Percentiles rank a stretch among this genome's conserved stretches.
phyloP scores from a whole-genome alignment of 2,329 filamentous ascomycete species.

The Fusarium devonianum region DNA sequence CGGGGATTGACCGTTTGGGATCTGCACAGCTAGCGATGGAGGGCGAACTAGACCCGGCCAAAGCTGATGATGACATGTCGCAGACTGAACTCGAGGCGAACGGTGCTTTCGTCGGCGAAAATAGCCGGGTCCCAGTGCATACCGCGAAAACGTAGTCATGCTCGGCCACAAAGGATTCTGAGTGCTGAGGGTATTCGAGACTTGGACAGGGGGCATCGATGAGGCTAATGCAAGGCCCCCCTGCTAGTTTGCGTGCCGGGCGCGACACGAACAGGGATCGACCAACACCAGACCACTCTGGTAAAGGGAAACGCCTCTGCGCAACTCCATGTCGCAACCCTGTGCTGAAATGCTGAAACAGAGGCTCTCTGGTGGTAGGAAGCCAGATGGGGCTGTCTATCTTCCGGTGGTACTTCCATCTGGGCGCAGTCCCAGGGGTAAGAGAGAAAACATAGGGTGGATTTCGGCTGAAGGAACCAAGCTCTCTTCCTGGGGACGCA shows the following conservation, averaged over 20 bases:
- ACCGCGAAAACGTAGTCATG: constrained; percentile 9
- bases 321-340: constrained; percentile 4
- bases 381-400: constrained; percentile 24
- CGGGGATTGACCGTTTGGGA: constrained; percentile 23
- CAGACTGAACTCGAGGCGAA: constrained; percentile 23
- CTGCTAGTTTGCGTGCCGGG: constrained; percentile 14
- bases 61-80: constrained; percentile 26
- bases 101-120: constrained; percentile 26
- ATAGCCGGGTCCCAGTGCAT: constrained; percentile 1
- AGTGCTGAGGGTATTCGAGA: constrained; percentile 26
- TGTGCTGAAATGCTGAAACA: constrained; percentile 40
- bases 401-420: constrained; percentile 22
- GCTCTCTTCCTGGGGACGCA: constrained; percentile 1
- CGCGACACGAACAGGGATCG: constrained; percentile 3
- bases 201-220: constrained; percentile 11
- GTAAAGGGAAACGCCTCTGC: background rate
- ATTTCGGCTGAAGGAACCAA: constrained; percentile 12
- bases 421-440: constrained; percentile 17
- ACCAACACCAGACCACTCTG: constrained; percentile 15
- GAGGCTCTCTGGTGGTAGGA: constrained; percentile 35
- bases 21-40: constrained; percentile 32
- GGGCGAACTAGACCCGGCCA: constrained; percentile 25
- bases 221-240: constrained; percentile 17
- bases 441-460: constrained; percentile 23
- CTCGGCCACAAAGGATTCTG: constrained; percentile 6